Base-by-base conservation (phyloP, 2,329 filamentous ascomycete species). In the Chrysoporthe deuterocubensis region DNA sequence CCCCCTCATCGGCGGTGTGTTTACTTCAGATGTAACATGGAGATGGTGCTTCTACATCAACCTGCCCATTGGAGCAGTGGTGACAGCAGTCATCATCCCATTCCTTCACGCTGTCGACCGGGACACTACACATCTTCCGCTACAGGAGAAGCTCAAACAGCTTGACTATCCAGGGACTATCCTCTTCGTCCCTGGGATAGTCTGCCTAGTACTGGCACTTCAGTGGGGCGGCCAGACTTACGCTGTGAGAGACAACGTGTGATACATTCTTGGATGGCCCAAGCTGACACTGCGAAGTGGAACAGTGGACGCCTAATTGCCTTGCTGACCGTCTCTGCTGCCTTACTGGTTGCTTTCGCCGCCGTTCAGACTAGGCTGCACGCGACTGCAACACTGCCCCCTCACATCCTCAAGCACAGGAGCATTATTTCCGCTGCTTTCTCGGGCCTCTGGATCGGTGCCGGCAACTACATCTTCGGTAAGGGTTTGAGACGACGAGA, bases 311-410 rank as follows among this genome's bases (percentile, higher is more conserved):
- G 73, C 21, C 73, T 78, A 58, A 73, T 78, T 46, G 75, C 70
- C 11, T 71, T 78, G 18, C 70, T 79, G 9, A 70, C 75, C 32
- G 61, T 74, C 11, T 75, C 74, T 13, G 70, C 46, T 16, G 68
- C 76, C 3, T 71, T 77, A 14, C 67, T 75, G 6, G 42, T 66
- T 21, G 54, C 63, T 5, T 79, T 79, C 32, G 68, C 75, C 37
- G 71, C 56, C 9, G 70, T 78, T 9, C 82, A 85, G 72, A 67
- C 81, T 70, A 78, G 78, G 76, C 75, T 80, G 65, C 76, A 75
- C 2, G 80, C 84, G 11, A 73, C 72, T n/a, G 83, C 82, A n/a
- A 85, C 82, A 0, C 74, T 86, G 26, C 83, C 84, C 1, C 80
- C 80, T 1, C 79, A 82, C 13, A 76, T 86, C 64, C 76, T 85